phyloP scores from a whole-genome alignment of 129 eudicot genomes.

The Flaveria ramosissima region DNA sequence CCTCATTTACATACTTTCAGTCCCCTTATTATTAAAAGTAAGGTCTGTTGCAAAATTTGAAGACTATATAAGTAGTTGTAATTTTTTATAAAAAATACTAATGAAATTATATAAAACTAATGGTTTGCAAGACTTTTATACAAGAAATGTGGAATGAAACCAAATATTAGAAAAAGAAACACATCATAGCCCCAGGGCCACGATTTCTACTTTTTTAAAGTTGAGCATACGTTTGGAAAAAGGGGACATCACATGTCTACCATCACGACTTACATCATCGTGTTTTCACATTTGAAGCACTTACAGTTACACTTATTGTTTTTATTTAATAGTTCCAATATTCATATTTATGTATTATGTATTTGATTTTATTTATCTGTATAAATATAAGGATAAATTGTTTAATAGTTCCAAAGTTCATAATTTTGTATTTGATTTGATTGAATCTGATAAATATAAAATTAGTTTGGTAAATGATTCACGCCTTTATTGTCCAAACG shows the following conservation, averaged over 20 bases:
- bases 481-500: too few species aligned
- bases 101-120: neutral
- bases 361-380: too few species aligned
- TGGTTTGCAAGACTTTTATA: neutral
- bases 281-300: conserved; percentile 1
- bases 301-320: neutral
- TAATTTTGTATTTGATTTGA: too few species aligned
- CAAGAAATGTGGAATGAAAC: neutral
- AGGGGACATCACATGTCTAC: neutral
- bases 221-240: neutral
- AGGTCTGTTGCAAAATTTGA: too few species aligned
- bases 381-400: too few species aligned
- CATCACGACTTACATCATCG: neutral
- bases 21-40: too few species aligned
- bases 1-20: too few species aligned
- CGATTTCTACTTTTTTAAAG: neutral
- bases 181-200: neutral
- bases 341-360: too few species aligned
- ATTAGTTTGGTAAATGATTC: too few species aligned
- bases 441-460: too few species aligned
- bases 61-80: neutral
- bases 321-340: too few species aligned
- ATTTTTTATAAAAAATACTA: neutral
- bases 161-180: neutral
- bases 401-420: too few species aligned